phyloP scores from a whole-genome alignment of 257 asterid genomes.

The Eucommia ulmoides region DNA sequence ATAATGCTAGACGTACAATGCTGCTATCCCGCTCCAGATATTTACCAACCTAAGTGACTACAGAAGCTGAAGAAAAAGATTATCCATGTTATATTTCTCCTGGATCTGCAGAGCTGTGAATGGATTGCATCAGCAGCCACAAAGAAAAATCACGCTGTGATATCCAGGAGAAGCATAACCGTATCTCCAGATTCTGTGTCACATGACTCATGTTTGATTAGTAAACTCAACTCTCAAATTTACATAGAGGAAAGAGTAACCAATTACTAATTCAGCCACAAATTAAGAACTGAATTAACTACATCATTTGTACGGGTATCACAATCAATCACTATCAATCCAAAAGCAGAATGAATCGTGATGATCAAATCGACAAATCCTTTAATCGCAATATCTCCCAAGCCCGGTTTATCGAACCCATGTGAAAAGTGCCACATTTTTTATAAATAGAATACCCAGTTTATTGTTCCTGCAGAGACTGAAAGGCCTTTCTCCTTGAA shows the following conservation, averaged over 20 bases:
- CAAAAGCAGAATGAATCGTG: neutral
- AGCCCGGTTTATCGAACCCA: neutral
- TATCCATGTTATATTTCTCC: neutral
- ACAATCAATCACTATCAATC: neutral
- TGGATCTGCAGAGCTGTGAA: neutral
- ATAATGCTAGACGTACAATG: neutral
- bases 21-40: neutral
- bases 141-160: neutral
- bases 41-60: neutral
- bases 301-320: neutral
- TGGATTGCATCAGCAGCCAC: neutral
- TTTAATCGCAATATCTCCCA: neutral
- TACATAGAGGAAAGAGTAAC: neutral
- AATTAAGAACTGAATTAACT: neutral
- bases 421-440: neutral
- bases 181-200: neutral
- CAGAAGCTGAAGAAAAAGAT: neutral
- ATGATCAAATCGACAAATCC: constrained; percentile 7
- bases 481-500: constrained; percentile 72
- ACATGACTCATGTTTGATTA: too few species aligned
- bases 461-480: constrained; percentile 92
- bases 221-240: neutral
- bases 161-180: neutral
- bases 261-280: neutral
- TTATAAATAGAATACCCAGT: constrained; percentile 91